phyloP scores from a whole-genome alignment of 306 rosid genomes.

The Betula pendula region DNA sequence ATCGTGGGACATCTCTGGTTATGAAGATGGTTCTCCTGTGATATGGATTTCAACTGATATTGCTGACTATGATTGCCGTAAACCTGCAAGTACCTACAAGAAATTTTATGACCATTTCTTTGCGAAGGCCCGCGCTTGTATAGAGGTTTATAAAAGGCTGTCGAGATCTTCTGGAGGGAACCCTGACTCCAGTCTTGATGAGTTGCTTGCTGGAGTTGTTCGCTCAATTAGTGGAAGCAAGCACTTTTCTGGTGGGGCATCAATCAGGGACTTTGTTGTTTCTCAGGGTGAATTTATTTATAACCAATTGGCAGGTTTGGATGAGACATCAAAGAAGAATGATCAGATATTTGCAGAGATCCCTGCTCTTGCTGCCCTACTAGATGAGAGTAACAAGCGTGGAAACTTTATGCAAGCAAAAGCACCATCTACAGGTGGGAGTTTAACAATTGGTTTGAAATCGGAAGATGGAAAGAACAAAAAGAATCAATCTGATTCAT shows the following conservation, averaged over 20 bases:
- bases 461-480: conserved; percentile 27
- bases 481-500: conserved; percentile 31
- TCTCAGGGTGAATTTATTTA: conserved; percentile 85
- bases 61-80: conserved; percentile 76
- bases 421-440: conserved; percentile 38
- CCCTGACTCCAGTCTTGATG: conserved; percentile 66
- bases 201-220: conserved; percentile 83
- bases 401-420: conserved; percentile 40
- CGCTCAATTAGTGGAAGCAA: conserved; percentile 75
- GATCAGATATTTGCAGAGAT: conserved; percentile 55
- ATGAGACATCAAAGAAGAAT: conserved; percentile 58
- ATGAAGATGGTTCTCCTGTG: conserved; percentile 82
- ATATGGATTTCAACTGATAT: conserved; percentile 85
- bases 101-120: conserved; percentile 62
- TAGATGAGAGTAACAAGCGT: conserved; percentile 56
- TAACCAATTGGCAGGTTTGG: conserved; percentile 79
- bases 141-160: conserved; percentile 74
- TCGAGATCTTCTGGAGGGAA: conserved; percentile 70
- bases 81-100: conserved; percentile 73
- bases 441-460: conserved; percentile 52
- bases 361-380: conserved; percentile 69
- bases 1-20: conserved; percentile 89
- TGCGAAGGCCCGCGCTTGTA: conserved; percentile 70
- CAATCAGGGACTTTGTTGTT: conserved; percentile 67
- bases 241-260: conserved; percentile 59